Conservation (phyloP, 169 alveolate species). For the Plasmodium berghei region DNA sequence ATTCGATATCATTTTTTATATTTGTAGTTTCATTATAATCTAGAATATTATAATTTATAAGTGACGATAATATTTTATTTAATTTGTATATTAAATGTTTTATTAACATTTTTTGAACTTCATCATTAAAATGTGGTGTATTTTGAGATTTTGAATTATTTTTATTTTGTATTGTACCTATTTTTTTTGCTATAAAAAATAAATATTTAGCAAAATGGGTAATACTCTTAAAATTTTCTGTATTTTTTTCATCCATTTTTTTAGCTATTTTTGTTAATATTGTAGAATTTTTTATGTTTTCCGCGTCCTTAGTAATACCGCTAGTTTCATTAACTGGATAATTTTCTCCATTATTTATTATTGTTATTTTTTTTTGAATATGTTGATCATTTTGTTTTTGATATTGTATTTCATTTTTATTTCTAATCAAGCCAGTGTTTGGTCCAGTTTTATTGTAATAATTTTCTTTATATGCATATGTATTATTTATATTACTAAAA, state of each 20-base stretch:
- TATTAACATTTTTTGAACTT: constrained; percentile 28
- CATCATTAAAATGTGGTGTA: background rate
- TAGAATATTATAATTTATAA: constrained; percentile 41
- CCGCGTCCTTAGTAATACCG: background rate
- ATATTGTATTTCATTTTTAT: background rate
- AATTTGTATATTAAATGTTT: constrained; percentile 54
- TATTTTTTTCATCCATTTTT: constrained; percentile 8
- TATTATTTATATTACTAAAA: constrained; percentile 6
- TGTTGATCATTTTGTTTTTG: background rate
- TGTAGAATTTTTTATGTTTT: background rate
- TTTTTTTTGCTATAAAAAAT: constrained; percentile 68
- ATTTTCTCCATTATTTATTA: background rate
- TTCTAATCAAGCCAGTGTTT: background rate
- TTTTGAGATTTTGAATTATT: background rate
- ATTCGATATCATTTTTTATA: constrained; percentile 53
- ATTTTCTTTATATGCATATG: constrained; percentile 18
- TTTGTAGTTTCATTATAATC: constrained; percentile 56
- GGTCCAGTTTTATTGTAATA: constrained; percentile 1
- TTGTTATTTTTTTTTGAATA: background rate
- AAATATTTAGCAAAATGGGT: constrained; percentile 67
- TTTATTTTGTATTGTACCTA: constrained; percentile 18
- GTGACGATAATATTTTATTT: constrained; percentile 44
- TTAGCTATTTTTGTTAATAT: background rate
- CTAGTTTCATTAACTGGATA: background rate
- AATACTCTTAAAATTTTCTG: constrained; percentile 46